Conservation (phyloP, 371 early-diverging fungal species). For the Actinomucor elegans region DNA sequence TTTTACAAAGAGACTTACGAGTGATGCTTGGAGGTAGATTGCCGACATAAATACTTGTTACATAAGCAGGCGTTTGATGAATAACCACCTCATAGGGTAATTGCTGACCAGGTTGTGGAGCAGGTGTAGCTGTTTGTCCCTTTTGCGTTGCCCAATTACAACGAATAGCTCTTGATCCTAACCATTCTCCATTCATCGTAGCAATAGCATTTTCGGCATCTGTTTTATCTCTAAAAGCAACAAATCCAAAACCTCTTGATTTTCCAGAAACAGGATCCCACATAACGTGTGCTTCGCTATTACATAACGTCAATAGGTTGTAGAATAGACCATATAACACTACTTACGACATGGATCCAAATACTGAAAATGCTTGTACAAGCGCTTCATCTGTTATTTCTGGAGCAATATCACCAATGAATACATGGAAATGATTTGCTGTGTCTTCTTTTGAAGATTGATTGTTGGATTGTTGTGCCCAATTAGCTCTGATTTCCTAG, state of each 20-base stretch:
- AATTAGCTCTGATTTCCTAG: conserved; percentile 53
- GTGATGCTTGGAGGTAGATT: conserved; percentile 67
- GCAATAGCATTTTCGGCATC: conserved; percentile 81
- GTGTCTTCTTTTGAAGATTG: conserved; percentile 53
- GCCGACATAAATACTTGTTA: conserved; percentile 88
- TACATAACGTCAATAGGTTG: no score
- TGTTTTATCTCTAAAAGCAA: conserved; percentile 77
- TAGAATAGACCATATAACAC: conserved; percentile 14
- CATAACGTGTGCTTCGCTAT: conserved; percentile 62
- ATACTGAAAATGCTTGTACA: conserved; percentile 63
- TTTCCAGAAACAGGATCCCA: conserved; percentile 79
- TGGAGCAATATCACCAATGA: conserved; percentile 84
- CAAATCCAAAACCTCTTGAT: conserved; percentile 82
- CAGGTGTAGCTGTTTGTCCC: conserved; percentile 51
- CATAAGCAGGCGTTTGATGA: conserved; percentile 75
- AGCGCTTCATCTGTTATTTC: conserved; percentile 81
- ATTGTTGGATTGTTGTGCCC: conserved; percentile 44
- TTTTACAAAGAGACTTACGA: conserved; percentile 21
- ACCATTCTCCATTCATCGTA: conserved; percentile 85
- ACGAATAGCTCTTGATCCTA: conserved; percentile 63
- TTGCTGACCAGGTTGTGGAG: conserved; percentile 55
- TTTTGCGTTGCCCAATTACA: conserved; percentile 76
- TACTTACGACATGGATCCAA: conserved; percentile 64
- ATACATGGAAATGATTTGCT: conserved; percentile 76
- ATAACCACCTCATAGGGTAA: conserved; percentile 71